phyloP scores from a whole-genome alignment of 257 asterid genomes.

The Ajuga chamaepitys region DNA sequence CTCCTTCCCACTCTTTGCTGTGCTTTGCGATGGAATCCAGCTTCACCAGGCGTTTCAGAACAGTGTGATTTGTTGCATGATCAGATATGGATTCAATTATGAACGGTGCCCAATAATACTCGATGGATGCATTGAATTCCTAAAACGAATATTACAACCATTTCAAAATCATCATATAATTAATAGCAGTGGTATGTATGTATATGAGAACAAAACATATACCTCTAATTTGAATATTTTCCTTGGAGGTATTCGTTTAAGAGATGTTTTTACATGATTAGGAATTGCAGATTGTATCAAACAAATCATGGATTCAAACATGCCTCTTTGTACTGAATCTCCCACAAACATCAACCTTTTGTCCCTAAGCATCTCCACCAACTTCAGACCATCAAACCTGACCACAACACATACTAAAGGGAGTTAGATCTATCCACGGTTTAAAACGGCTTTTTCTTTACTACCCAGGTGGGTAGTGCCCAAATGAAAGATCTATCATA shows the following conservation, averaged over 20 bases:
- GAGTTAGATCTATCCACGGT: too few species aligned
- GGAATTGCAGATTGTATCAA: slow-evolving; percentile 60
- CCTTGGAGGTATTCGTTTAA: slow-evolving; percentile 62
- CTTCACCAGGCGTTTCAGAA: slow-evolving; percentile 53
- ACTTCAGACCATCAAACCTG: slow-evolving; percentile 75
- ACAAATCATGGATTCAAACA: slow-evolving; percentile 94
- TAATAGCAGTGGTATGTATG: too few species aligned
- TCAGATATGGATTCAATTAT: slow-evolving; percentile 80
- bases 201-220: too few species aligned
- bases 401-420: too few species aligned
- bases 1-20: slow-evolving; percentile 68
- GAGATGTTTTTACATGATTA: slow-evolving; percentile 37
- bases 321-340: slow-evolving; percentile 86
- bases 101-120: slow-evolving; percentile 99
- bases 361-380: slow-evolving; percentile 69
- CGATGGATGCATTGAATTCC: slow-evolving; percentile 74
- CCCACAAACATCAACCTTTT: slow-evolving; percentile 87
- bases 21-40: slow-evolving; percentile 75
- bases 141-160: too few species aligned
- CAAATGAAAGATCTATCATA: too few species aligned
- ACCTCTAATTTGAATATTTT: slow-evolving; percentile 69
- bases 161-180: too few species aligned
- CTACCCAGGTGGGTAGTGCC: too few species aligned
- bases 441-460: too few species aligned
- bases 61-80: slow-evolving; percentile 68